Percentiles rank a stretch among this genome's conserved stretches.
Conservation (phyloP, 192 early-diverging fungal genomes). For the Umbelopsis vinacea region DNA sequence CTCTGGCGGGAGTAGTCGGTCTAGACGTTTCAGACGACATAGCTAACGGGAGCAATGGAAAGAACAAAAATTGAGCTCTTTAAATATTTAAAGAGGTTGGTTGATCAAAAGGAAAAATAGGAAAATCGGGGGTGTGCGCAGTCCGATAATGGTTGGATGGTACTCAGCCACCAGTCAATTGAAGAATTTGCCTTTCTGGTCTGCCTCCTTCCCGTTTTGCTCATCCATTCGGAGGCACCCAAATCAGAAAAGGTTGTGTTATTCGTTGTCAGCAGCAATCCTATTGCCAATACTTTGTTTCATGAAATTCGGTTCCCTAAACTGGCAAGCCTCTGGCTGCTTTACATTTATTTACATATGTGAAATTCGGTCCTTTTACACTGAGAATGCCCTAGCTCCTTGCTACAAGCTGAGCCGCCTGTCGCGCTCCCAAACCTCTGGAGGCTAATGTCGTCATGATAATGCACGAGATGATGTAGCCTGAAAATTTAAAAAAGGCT, state of each 20-base stretch:
- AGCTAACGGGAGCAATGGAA: background rate
- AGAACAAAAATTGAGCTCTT: background rate
- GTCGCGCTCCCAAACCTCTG: slow-evolving; percentile 6
- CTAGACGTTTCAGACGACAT: slow-evolving; percentile 6
- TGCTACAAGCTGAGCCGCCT: slow-evolving; percentile 8
- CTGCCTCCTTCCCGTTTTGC: slow-evolving; percentile 17
- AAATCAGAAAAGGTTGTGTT: slow-evolving; percentile 3
- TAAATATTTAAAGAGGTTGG: background rate
- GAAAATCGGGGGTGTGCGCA: background rate
- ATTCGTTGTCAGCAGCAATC: slow-evolving; percentile 16
- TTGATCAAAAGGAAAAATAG: background rate
- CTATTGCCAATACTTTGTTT: too few species aligned
- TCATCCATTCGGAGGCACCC: slow-evolving; percentile 19
- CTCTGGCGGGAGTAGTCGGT: background rate
- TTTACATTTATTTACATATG: too few species aligned
- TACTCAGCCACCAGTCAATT: slow-evolving; percentile 23
- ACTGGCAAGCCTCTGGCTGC: background rate
- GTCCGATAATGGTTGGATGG: slow-evolving; percentile 9
- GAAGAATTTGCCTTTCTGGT: slow-evolving; percentile 21
- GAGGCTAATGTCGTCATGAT: slow-evolving; percentile 53
- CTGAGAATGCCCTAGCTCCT: background rate
- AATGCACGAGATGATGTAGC: slow-evolving; percentile 61
- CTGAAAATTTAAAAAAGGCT: slow-evolving; percentile 65
- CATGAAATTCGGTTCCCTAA: slow-evolving; percentile 11
- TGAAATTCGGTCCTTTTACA: background rate